Evolutionary conservation across 2,329 filamentous ascomycete genomes (phyloP), one percentile per base, ranked within the genome.

Genomic region (Acrodontium crateriforme): DNA sequence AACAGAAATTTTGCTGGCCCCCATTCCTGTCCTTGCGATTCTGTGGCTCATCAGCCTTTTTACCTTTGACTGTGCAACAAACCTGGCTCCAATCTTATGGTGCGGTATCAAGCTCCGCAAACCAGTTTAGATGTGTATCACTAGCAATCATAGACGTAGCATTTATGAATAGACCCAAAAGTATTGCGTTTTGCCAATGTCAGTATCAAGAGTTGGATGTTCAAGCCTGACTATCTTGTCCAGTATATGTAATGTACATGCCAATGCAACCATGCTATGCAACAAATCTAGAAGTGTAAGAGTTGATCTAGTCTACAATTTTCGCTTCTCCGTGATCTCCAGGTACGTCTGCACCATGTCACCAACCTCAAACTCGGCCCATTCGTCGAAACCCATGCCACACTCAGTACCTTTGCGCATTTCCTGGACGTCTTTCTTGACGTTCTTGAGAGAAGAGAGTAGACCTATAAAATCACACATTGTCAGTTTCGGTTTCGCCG

Each of bases 351-450:
- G 89, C 36, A 98, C 69, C 52, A 77, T 71, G 56, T 98, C 89
- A 16, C 87, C 89, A 9, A 73, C 63, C 46, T 76, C 54, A 50
- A 95, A 78, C 13, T 73, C 78, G 25, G 78, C 65, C 73, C 83
- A 98, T 17, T 65, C 68, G 3, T 78, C 73, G 46, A 98, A 87
- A 28, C 72, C 74, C 41, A 98, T 76, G 40, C 89, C 89, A 46
- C 89, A 98, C 56, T 98, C 89, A n/a, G 69, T 72, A 33, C 84
- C 85, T 58, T 92, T 95, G 45, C 74, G 74, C 74, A 92, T 89
- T 48, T 93, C 82, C 24, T 64, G 62, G 16, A 89, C 80, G 40
- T 94, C 82, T 53, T 91, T 91, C 66, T 95, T 94, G 53, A 79
- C 73, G 46, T 91, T 80, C 60, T 89, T 94, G 33, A 98, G 71